These are phyloP conservation scores for Calonectria leucothoes DNA, from an alignment of 2,329 filamentous ascomycete species.

Conservation along the genomic window DNA sequence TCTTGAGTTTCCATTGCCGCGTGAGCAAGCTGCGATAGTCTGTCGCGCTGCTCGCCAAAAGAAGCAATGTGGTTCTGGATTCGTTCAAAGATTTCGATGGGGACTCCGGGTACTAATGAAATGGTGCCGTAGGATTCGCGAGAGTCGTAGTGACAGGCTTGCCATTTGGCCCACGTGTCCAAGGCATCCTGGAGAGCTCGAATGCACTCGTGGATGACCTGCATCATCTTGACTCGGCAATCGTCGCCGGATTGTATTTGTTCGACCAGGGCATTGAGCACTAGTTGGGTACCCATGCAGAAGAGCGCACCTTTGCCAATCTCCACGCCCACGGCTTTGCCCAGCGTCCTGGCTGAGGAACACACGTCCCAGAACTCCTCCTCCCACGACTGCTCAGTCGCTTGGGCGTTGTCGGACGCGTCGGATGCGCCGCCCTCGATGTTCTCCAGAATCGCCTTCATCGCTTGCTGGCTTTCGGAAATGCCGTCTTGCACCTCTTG, in stretches of 20 bases:
- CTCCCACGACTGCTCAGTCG: background rate
- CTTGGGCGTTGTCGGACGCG: background rate
- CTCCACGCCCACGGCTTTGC: background rate
- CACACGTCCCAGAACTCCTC: background rate
- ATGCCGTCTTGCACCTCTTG: background rate
- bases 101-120: background rate
- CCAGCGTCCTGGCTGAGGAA: background rate
- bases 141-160: background rate
- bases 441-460: background rate
- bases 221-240: background rate
- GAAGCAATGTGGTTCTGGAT: background rate
- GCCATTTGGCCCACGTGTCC: background rate
- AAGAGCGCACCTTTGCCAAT: background rate
- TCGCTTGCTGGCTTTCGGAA: background rate
- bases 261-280: background rate
- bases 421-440: background rate
- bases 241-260: background rate
- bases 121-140: background rate
- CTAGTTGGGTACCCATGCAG: background rate
- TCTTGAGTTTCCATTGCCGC: background rate
- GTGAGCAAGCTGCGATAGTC: background rate
- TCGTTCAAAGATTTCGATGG: background rate
- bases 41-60: background rate
- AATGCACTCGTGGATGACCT: background rate
- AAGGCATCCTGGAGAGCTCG: background rate